These are phyloP conservation scores for Naganishia randhawae DNA, from an alignment of 768 basidiomycete genomes.

Conservation along the genomic window DNA sequence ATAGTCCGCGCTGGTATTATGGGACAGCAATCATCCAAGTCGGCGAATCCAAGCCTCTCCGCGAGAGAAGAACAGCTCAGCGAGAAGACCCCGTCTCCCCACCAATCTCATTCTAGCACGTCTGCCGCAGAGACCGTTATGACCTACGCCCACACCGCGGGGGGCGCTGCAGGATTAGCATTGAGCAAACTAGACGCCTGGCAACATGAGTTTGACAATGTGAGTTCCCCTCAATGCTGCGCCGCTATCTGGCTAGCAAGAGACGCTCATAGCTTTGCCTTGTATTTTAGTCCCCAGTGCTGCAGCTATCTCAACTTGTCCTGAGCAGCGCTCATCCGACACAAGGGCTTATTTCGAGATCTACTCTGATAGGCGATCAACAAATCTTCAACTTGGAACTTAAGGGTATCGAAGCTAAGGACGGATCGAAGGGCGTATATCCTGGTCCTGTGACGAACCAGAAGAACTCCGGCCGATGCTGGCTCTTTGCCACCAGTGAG, in stretches of 20 bases:
- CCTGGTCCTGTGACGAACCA: constrained; percentile 80
- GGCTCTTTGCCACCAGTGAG: constrained; percentile 91
- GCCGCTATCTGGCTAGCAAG: too few species aligned
- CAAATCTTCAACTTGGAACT: constrained; percentile 74
- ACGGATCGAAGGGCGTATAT: constrained; percentile 60
- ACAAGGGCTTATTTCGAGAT: constrained; percentile 39
- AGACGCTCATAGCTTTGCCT: too few species aligned
- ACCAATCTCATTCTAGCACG: background rate
- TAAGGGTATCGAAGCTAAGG: constrained; percentile 34
- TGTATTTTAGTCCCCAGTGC: constrained; percentile 36
- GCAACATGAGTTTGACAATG: constrained; percentile 39
- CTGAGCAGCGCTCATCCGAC: constrained; percentile 45
- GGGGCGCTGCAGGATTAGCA: constrained; percentile 29
- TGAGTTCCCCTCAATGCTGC: constrained; percentile 16
- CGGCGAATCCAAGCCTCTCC: constrained; percentile 3
- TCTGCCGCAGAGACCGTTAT: constrained; percentile 11
- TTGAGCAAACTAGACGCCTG: constrained; percentile 36
- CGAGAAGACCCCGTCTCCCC: constrained; percentile 6
- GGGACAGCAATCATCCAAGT: constrained; percentile 32
- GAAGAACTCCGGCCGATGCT: constrained; percentile 84
- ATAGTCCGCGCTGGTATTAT: constrained; percentile 1
- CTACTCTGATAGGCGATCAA: constrained; percentile 36
- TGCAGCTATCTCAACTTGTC: constrained; percentile 43
- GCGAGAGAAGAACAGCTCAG: background rate
- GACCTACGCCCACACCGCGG: background rate